Conservation (phyloP, 1,284 basidiomycete genomes). For the Boletus sp. region DNA sequence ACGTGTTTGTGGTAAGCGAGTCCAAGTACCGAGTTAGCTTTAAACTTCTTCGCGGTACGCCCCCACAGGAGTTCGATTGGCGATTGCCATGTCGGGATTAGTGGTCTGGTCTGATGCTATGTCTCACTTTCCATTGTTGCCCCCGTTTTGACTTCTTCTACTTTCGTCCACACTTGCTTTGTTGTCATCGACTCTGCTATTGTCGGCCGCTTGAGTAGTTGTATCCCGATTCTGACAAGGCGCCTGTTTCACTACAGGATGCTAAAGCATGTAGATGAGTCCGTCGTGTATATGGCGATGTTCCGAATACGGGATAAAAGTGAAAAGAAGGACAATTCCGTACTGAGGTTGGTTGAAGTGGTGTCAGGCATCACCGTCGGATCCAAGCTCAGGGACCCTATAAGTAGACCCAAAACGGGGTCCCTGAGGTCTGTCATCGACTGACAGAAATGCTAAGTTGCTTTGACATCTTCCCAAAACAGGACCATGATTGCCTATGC, state of each 20-base stretch:
- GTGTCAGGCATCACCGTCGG: not conserved
- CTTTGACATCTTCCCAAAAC: constrained; percentile 19
- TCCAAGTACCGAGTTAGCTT: not conserved
- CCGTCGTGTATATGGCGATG: not conserved
- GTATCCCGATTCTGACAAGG: not conserved
- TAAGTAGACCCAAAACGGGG: not conserved
- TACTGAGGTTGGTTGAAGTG: not conserved
- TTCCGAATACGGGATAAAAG: not conserved
- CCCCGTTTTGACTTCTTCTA: not conserved
- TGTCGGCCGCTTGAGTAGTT: not conserved
- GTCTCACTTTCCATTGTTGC: not conserved
- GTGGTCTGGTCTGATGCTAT: not conserved
- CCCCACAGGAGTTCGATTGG: not conserved
- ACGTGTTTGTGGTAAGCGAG: not conserved
- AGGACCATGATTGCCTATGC: constrained; percentile 14
- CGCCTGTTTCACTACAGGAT: not conserved
- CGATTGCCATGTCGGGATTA: not conserved
- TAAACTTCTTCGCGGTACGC: not conserved
- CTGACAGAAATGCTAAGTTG: constrained; percentile 8
- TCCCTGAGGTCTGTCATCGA: not conserved
- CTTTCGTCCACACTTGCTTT: not conserved
- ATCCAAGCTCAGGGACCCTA: not conserved
- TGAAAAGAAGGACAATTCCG: not conserved
- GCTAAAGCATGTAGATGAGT: not conserved
- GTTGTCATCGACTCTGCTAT: not conserved